These are phyloP conservation scores for Debaryomyces subglobosus DNA, from an alignment of 1,139 yeast genomes.

Conservation along the genomic window DNA sequence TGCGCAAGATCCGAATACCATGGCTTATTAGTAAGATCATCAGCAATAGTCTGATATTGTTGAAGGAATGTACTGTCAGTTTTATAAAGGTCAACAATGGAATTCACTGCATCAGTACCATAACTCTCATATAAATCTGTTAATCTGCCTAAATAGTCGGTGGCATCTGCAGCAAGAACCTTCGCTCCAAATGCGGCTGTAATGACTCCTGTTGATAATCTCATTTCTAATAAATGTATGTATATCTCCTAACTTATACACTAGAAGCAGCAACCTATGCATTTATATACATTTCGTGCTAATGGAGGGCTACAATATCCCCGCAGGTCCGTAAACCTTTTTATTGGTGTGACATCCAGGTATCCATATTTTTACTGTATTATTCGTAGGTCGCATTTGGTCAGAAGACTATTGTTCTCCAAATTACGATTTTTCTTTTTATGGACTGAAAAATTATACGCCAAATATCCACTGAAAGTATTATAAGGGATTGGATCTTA, in stretches of 20 bases:
- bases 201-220: not conserved
- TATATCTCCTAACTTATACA: too few species aligned
- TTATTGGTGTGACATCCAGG: not conserved
- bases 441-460: not conserved
- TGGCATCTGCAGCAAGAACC: slow-evolving; percentile 1
- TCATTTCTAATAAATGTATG: slow-evolving; percentile 8
- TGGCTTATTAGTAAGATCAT: not conserved
- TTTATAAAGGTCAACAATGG: slow-evolving; percentile 4
- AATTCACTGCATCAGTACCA: slow-evolving; percentile 3
- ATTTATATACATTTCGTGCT: not conserved
- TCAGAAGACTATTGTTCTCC: not conserved
- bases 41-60: not conserved
- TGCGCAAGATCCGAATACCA: not conserved
- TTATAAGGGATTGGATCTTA: not conserved
- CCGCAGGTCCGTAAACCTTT: not conserved
- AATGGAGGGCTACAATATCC: not conserved
- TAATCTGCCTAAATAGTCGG: not conserved
- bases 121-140: slow-evolving; percentile 6
- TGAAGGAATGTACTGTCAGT: not conserved
- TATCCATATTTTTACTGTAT: not conserved
- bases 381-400: not conserved
- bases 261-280: not conserved
- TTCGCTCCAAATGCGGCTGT: not conserved
- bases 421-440: not conserved
- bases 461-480: not conserved